A percentile compares a stretch with the other conserved stretches of the same genome.
Evolutionary conservation across 768 basidiomycete species (phyloP).

Genomic region (Amanita subjunquillea): DNA sequence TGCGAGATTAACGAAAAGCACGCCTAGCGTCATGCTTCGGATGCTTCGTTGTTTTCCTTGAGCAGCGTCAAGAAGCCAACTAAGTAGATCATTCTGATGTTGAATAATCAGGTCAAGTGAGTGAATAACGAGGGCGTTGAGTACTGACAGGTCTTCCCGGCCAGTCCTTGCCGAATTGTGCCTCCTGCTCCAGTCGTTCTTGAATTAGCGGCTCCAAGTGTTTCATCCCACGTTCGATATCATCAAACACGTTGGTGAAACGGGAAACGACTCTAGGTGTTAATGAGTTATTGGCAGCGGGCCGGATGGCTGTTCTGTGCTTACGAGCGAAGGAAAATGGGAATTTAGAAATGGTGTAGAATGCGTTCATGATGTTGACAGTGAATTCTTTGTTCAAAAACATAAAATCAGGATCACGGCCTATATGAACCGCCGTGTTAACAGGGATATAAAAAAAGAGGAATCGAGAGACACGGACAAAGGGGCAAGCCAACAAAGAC

Average conservation of each 20-base stretch:
- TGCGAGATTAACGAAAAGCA: slow-evolving; percentile 31
- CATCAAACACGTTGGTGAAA: slow-evolving; percentile 9
- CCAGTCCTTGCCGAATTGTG: slow-evolving; percentile 16
- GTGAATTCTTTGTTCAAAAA: slow-evolving; percentile 12
- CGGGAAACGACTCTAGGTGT: slow-evolving; percentile 9
- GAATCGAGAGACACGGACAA: slow-evolving; percentile 10
- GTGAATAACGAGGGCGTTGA: neutral
- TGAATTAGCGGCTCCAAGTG: slow-evolving; percentile 19
- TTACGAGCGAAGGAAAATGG: slow-evolving; percentile 16
- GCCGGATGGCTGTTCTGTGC: slow-evolving; percentile 1
- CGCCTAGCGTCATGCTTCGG: slow-evolving; percentile 19
- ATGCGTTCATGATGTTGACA: slow-evolving; percentile 10
- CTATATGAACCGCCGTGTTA: slow-evolving; percentile 3
- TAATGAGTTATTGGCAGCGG: neutral
- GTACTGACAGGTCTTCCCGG: slow-evolving; percentile 19
- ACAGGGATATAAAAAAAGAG: neutral
- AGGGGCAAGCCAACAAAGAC: slow-evolving; percentile 18
- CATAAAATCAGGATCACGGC: slow-evolving; percentile 12
- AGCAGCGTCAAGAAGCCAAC: slow-evolving; percentile 36
- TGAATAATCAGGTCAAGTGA: neutral
- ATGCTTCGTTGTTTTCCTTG: slow-evolving; percentile 17
- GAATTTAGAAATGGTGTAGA: slow-evolving; percentile 14
- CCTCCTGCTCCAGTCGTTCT: slow-evolving; percentile 15
- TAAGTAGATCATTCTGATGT: slow-evolving; percentile 33
- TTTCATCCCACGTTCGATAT: slow-evolving; percentile 10